Conservation (phyloP, 2,329 filamentous ascomycete species). For the Mariannaea sp. region DNA sequence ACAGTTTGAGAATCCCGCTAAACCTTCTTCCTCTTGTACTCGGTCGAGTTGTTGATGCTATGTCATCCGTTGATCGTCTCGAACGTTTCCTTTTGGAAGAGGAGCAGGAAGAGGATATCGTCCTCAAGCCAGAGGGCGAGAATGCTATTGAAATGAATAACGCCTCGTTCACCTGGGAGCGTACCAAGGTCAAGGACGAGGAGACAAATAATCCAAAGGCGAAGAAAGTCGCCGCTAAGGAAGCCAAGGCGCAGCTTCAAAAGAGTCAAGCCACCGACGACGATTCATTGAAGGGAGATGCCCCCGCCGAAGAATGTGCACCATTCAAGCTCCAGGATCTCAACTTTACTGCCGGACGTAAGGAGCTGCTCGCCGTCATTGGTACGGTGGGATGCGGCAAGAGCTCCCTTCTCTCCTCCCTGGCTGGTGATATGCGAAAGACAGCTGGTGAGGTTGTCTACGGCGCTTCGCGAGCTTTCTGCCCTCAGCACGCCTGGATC, state of each 20-base stretch:
- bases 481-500: conserved; percentile 97
- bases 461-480: conserved; percentile 83
- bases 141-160: conserved; percentile 72
- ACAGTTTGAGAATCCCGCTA: conserved; percentile 84
- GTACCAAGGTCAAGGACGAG: conserved; percentile 58
- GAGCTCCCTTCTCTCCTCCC: conserved; percentile 81
- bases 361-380: conserved; percentile 82
- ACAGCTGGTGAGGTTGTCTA: conserved; percentile 74
- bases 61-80: conserved; percentile 80
- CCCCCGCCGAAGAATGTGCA: conserved; percentile 63
- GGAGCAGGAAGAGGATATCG: conserved; percentile 75
- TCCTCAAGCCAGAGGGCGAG: conserved; percentile 58
- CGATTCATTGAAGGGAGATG: conserved; percentile 43
- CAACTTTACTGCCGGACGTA: conserved; percentile 68
- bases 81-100: conserved; percentile 87
- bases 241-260: conserved; percentile 28
- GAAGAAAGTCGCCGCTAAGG: conserved; percentile 52
- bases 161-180: conserved; percentile 88
- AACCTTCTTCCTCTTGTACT: conserved; percentile 88
- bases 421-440: conserved; percentile 92
- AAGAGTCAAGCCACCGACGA: too few species aligned
- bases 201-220: conserved; percentile 40
- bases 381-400: conserved; percentile 90
- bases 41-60: conserved; percentile 86
- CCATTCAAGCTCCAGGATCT: conserved; percentile 75